These are phyloP conservation scores for Linnemannia elongata DNA, from an alignment of 192 early-diverging fungal genomes.

Conservation along the genomic window DNA sequence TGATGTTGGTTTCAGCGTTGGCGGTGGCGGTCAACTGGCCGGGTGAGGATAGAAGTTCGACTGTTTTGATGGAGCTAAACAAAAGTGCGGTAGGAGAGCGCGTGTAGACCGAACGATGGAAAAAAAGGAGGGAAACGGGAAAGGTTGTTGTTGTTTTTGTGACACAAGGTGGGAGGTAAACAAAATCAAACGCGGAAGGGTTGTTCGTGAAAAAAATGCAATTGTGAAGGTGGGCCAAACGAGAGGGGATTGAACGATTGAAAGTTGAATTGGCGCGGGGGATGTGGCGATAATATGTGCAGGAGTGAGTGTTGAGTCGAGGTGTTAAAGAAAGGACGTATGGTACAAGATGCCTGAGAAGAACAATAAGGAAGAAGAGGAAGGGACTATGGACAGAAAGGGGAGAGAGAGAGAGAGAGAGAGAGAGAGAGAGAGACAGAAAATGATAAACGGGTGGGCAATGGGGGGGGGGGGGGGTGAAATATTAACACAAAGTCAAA, in stretches of 20 bases:
- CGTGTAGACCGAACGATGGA: neutral
- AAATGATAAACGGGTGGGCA: no score
- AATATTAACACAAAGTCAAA: neutral
- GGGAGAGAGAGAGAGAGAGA: neutral
- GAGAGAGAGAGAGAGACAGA: neutral
- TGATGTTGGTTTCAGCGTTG: neutral
- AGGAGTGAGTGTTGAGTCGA: no score
- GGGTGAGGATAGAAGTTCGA: slow-evolving; percentile 1
- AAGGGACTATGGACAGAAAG: neutral
- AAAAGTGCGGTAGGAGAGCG: neutral
- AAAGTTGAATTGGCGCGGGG: neutral
- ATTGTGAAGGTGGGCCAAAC: neutral
- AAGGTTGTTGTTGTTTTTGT: neutral
- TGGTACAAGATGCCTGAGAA: neutral
- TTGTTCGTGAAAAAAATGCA: neutral
- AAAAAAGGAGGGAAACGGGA: neutral
- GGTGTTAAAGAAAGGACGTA: neutral
- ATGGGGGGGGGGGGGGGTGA: no score
- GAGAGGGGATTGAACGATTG: neutral
- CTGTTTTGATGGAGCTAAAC: neutral
- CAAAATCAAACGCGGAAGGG: neutral
- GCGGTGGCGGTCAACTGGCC: neutral
- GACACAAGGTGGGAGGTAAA: neutral
- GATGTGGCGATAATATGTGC: no score
- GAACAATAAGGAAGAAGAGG: neutral